Percentiles rank a stretch among this genome's conserved stretches.
These are phyloP conservation scores for Omphalotus olearius DNA, from an alignment of 1,284 basidiomycete genomes.

Conservation along the genomic window DNA sequence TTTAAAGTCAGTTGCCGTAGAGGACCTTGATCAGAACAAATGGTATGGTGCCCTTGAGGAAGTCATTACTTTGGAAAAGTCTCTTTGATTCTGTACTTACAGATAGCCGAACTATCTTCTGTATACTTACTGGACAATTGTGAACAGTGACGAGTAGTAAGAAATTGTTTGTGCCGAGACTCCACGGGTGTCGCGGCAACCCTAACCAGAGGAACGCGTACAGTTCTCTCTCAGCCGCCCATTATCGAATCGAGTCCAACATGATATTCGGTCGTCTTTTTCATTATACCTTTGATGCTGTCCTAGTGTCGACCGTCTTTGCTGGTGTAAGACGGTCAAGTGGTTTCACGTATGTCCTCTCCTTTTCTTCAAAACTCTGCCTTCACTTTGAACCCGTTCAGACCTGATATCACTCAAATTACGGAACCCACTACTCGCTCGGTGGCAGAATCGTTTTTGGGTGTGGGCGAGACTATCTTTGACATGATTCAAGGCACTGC, in stretches of 20 bases:
- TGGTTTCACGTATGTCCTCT: constrained; percentile 75
- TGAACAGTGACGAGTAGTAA: too few species aligned
- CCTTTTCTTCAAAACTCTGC: background rate
- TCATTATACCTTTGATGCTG: constrained; percentile 84
- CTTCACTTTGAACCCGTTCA: constrained; percentile 26
- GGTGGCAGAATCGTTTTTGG: constrained; percentile 79
- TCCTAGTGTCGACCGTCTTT: constrained; percentile 83
- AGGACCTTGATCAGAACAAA: constrained; percentile 27
- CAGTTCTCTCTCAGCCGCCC: too few species aligned
- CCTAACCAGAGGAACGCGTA: too few species aligned
- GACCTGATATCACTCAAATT: constrained; percentile 66
- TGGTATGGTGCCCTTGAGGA: constrained; percentile 40
- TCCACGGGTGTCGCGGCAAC: too few species aligned
- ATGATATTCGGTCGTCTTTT: constrained; percentile 81
- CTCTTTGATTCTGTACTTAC: constrained; percentile 31
- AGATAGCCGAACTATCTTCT: too few species aligned
- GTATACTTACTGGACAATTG: background rate
- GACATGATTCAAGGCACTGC: constrained; percentile 76
- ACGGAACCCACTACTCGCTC: constrained; percentile 73
- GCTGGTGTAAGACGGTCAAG: constrained; percentile 91
- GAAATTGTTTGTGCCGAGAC: too few species aligned
- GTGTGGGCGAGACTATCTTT: constrained; percentile 87
- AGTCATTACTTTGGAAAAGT: constrained; percentile 62
- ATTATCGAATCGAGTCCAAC: background rate
- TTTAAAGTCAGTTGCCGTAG: constrained; percentile 36